Conservation (phyloP, 106 monocot genomes). For the Xerophyta viscosa region DNA sequence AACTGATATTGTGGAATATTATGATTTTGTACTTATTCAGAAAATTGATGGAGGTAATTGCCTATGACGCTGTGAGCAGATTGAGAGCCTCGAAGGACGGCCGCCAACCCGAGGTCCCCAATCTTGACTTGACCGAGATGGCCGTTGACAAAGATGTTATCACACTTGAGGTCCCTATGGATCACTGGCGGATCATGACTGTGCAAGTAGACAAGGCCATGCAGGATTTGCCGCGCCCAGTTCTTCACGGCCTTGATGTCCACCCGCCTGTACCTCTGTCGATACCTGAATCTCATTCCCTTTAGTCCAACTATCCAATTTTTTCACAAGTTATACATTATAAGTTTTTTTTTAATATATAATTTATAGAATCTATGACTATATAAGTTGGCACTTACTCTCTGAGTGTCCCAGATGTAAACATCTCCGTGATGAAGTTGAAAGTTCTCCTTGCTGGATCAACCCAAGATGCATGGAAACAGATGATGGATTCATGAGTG, state of each 20-base stretch:
- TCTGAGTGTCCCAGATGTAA: slow-evolving; percentile 94
- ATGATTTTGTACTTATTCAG: too few relatives aligned
- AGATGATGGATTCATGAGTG: slow-evolving; percentile 71
- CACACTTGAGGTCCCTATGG: slow-evolving; percentile 95
- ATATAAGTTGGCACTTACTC: slow-evolving; percentile 45
- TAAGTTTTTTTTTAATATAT: too few relatives aligned
- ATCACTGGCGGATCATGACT: slow-evolving; percentile 81
- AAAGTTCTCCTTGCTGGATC: slow-evolving; percentile 51
- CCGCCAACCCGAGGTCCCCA: slow-evolving; percentile 90
- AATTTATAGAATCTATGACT: too few relatives aligned
- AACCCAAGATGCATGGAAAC: slow-evolving; percentile 76
- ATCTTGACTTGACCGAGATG: slow-evolving; percentile 97
- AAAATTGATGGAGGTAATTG: too few relatives aligned
- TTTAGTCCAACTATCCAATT: too few relatives aligned
- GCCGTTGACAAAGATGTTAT: slow-evolving; percentile 94
- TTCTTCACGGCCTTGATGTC: slow-evolving; percentile 66
- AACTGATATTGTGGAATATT: too few relatives aligned
- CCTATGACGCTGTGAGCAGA: slow-evolving; percentile 91
- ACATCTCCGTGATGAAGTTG: slow-evolving; percentile 99
- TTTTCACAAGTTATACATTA: too few relatives aligned
- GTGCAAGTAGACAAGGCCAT: slow-evolving; percentile 79
- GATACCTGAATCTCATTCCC: slow-evolving; percentile 44
- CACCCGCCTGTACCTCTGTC: slow-evolving; percentile 62
- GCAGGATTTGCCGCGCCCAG: slow-evolving; percentile 78
- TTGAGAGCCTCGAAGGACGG: slow-evolving; percentile 60